These are phyloP conservation scores for Escovopsis weberi DNA, from an alignment of 2,329 filamentous ascomycete species.

Conservation along the genomic window DNA sequence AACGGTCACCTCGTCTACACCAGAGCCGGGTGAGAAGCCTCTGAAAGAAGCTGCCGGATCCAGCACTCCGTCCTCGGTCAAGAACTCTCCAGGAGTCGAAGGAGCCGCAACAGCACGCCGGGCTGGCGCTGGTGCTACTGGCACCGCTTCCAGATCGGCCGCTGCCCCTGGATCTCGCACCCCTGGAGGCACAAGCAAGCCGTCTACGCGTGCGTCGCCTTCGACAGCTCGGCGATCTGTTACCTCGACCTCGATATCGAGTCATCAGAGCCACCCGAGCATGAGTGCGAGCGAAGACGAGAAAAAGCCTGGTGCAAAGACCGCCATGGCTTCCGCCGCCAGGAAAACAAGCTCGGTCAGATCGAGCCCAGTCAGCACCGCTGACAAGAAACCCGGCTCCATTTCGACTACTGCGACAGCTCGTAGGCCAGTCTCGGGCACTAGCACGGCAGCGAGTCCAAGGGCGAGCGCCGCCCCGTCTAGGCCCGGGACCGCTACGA, in stretches of 20 bases:
- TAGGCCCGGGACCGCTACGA: constrained; percentile 15
- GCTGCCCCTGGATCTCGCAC: constrained; percentile 18
- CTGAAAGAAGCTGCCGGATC: neutral
- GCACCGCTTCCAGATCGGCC: constrained; percentile 10
- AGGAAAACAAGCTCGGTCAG: constrained; percentile 30
- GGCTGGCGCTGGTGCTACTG: constrained; percentile 9
- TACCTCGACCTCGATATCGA: constrained; percentile 22
- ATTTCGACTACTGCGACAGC: constrained; percentile 17
- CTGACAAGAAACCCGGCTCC: constrained; percentile 21
- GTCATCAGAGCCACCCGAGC: constrained; percentile 32
- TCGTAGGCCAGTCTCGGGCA: constrained; percentile 18
- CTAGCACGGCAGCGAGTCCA: constrained; percentile 19
- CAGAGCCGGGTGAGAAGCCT: neutral
- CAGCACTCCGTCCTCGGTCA: neutral
- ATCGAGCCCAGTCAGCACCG: constrained; percentile 22
- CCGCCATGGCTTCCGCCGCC: constrained; percentile 18
- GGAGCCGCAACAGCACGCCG: neutral
- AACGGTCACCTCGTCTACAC: neutral
- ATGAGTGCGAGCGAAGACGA: constrained; percentile 37
- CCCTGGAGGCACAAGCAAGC: constrained; percentile 30
- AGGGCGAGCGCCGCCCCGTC: constrained; percentile 19
- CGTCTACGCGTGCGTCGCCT: constrained; percentile 31
- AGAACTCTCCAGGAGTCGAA: neutral
- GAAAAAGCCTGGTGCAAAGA: constrained; percentile 24
- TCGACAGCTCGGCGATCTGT: constrained; percentile 19